Base-by-base conservation (phyloP, 2,329 filamentous ascomycete genomes). In the Arthrobotrys megalospora region DNA sequence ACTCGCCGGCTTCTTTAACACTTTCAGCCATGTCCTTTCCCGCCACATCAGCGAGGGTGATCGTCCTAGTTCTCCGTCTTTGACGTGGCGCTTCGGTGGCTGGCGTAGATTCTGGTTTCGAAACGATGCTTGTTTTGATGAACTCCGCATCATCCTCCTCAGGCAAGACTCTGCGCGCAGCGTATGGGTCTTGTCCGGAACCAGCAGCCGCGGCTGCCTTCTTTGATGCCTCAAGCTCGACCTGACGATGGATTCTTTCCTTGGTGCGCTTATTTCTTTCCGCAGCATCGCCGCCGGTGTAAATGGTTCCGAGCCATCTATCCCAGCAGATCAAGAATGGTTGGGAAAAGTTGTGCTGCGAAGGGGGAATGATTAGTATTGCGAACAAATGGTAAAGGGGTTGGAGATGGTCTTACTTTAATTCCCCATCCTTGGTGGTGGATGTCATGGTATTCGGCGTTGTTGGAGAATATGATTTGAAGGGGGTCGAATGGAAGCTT, bases 391-490 rank as follows among this genome's bases (percentile, higher is more conserved):
- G 38, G 32, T 60, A 62, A 19, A 38, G 36, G 41, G 34, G 58
- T 11, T 12, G n/a, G 8, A 41, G 53, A 11, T 58, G 53, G 28
- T 4, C 63, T 86, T 62, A 85, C 87, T 83, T 98, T 99, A 88
- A 99, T 97, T 72, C 96, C 96, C 94, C 95, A 98, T 85, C 93
- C 96, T 85, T 99, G 96, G 86, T 99, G 96, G 85, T 99, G 96
- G 76, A 99, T 95, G 83, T 99, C 96, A 83, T 99, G 96, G 85
- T 98, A 99, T 41, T 91, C 91, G 28, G 96, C 95, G 82, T 98
- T 97, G 87, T 99, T 98, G 84, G 92, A 92, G 52, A 94, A 97
- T 79, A 98, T 88, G 83, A 92, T 91, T 87, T 97, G 94, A 67
- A 98, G 87, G 1, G 95, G 95, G 84, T 99, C 96, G 90, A 92